phyloP scores from a whole-genome alignment of 2,329 filamentous ascomycete species.

The Esteya vermicola region DNA sequence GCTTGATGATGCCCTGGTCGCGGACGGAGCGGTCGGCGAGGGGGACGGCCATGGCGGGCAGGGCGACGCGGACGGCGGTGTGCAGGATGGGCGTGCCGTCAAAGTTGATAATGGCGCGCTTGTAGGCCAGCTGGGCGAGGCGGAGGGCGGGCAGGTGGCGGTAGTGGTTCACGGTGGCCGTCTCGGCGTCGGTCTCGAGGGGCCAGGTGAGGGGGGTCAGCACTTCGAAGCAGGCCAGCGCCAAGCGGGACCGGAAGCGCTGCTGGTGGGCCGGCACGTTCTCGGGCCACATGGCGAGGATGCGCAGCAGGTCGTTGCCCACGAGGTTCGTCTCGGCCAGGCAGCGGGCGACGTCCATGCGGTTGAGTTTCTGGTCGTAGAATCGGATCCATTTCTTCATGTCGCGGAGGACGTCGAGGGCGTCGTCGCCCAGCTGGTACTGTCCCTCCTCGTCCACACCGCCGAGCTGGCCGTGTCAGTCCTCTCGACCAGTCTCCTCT shows the following conservation, averaged over 20 bases:
- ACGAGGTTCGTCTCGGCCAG: constrained; percentile 87
- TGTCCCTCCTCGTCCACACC: constrained; percentile 67
- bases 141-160: constrained; percentile 82
- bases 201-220: constrained; percentile 93
- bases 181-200: constrained; percentile 60
- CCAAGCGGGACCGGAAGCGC: constrained; percentile 66
- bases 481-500: too few relatives aligned
- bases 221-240: constrained; percentile 77
- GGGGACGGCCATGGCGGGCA: constrained; percentile 73
- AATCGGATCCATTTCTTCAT: constrained; percentile 90
- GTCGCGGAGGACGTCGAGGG: constrained; percentile 80
- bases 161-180: constrained; percentile 87
- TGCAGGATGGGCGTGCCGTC: constrained; percentile 65
- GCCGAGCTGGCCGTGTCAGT: constrained; percentile 49
- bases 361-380: constrained; percentile 85
- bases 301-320: constrained; percentile 77
- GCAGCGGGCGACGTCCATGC: constrained; percentile 88
- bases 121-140: constrained; percentile 79
- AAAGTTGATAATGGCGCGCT: constrained; percentile 74
- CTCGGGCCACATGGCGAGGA: constrained; percentile 70
- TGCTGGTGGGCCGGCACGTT: constrained; percentile 55
- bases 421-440: constrained; percentile 88
- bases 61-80: constrained; percentile 62
- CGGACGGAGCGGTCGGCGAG: constrained; percentile 61
- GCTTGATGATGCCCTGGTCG: constrained; percentile 85